phyloP scores from a whole-genome alignment of 2,329 filamentous ascomycete species.

The Orbilia brochopaga region DNA sequence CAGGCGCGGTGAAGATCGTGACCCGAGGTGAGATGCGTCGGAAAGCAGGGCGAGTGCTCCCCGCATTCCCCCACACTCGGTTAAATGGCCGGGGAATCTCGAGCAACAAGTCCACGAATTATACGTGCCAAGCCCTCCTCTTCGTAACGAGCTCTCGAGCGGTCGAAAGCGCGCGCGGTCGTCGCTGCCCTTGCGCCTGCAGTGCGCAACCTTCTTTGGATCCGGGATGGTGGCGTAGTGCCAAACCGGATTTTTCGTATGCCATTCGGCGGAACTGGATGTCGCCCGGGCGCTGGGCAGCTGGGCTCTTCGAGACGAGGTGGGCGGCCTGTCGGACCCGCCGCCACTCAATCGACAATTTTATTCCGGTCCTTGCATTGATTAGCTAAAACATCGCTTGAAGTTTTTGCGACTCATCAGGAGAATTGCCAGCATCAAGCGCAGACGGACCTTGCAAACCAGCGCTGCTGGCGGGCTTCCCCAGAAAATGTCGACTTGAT shows the following conservation, averaged over 20 bases:
- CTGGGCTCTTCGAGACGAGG: constrained; percentile 21
- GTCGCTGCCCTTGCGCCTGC: neutral
- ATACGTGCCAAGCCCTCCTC: constrained; percentile 29
- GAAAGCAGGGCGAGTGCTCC: constrained; percentile 25
- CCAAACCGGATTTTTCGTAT: constrained; percentile 1
- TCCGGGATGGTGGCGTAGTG: neutral
- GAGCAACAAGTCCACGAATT: constrained; percentile 44
- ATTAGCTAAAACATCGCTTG: neutral
- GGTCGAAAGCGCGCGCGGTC: neutral
- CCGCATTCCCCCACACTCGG: constrained; percentile 43
- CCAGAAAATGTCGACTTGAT: constrained; percentile 19
- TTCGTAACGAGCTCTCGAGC: neutral
- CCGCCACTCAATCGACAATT: neutral
- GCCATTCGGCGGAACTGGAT: neutral
- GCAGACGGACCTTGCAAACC: too few species aligned
- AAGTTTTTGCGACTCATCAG: neutral
- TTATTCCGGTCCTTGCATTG: neutral
- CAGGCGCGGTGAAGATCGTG: constrained; percentile 10
- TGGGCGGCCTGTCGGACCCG: neutral
- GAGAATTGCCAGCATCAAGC: neutral
- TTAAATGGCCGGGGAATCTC: constrained; percentile 39
- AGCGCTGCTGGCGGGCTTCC: constrained; percentile 3
- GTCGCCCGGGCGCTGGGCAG: neutral
- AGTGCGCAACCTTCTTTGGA: neutral
- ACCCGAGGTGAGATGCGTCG: constrained; percentile 10